phyloP scores from a whole-genome alignment of 306 rosid species.

The Hippophae tibetana region DNA sequence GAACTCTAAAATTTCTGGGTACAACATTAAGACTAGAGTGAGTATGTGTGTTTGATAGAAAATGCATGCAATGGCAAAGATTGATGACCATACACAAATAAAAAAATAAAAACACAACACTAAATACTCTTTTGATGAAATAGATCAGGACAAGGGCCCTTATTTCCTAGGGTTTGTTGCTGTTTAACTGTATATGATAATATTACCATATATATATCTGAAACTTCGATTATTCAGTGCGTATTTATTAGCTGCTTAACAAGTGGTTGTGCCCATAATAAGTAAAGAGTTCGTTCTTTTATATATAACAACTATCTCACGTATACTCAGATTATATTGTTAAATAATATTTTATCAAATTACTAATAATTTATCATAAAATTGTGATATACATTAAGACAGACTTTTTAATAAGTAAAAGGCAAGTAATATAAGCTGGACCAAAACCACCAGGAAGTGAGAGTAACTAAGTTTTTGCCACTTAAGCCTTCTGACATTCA shows the following conservation, averaged over 20 bases:
- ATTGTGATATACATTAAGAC: no score
- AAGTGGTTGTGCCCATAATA: background rate
- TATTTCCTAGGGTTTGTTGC: slow-evolving; percentile 10
- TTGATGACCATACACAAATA: background rate
- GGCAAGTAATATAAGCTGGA: background rate
- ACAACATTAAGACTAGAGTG: background rate
- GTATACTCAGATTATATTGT: no score
- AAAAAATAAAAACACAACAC: background rate
- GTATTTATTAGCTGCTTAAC: slow-evolving; percentile 10
- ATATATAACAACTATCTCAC: no score
- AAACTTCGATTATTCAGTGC: slow-evolving; percentile 19
- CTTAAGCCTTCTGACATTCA: no score
- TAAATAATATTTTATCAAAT: no score
- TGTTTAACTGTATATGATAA: background rate
- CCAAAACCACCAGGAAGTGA: no score
- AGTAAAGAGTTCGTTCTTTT: background rate
- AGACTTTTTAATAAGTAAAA: background rate
- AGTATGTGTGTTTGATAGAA: background rate
- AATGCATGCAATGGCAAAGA: slow-evolving; percentile 22
- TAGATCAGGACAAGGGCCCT: background rate
- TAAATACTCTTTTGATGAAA: background rate
- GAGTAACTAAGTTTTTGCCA: no score
- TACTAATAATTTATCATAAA: no score
- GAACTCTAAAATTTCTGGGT: slow-evolving; percentile 17
- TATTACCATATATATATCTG: slow-evolving; percentile 14